Conservation (phyloP, 805 yeast species). For the Wickerhamomyces alni region DNA sequence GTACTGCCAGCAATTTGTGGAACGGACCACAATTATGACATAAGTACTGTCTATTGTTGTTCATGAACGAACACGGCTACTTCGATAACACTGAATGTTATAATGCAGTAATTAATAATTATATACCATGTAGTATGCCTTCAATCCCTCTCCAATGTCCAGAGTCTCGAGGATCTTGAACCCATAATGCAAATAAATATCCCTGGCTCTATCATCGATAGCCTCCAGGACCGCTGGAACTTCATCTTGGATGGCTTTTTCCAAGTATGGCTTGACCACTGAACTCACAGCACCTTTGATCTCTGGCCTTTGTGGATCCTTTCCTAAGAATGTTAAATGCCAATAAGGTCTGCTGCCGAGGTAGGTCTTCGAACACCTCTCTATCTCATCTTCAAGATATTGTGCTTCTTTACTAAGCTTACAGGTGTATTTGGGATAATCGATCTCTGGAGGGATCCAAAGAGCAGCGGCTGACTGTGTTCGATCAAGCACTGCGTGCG, state of each 20-base stretch:
- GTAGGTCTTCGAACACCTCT: conserved; percentile 2
- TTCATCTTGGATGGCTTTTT: conserved; percentile 10
- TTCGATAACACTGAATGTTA: too few relatives aligned
- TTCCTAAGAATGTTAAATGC: conserved; percentile 13
- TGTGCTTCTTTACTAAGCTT: conserved; percentile 1
- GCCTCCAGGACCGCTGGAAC: conserved; percentile 15
- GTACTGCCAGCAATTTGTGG: too few relatives aligned
- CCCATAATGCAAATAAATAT: conserved; percentile 15
- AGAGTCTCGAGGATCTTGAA: conserved; percentile 10
- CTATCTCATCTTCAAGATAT: conserved; percentile 4
- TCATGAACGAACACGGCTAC: too few relatives aligned
- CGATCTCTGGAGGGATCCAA: conserved; percentile 19
- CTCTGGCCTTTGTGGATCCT: conserved; percentile 5
- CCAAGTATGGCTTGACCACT: conserved; percentile 16
- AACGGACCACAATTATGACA: too few relatives aligned
- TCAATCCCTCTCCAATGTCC: conserved; percentile 7
- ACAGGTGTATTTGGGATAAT: neutral
- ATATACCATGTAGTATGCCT: conserved; percentile 1
- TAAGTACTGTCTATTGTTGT: too few relatives aligned
- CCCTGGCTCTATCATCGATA: conserved; percentile 13
- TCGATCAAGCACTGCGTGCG: conserved; percentile 9
- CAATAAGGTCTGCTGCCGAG: conserved; percentile 10
- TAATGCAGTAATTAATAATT: too few relatives aligned
- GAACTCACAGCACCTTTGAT: conserved; percentile 12
- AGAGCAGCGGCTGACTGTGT: conserved; percentile 9